phyloP scores from a whole-genome alignment of 1,139 yeast species.

The Pichia sp. region DNA sequence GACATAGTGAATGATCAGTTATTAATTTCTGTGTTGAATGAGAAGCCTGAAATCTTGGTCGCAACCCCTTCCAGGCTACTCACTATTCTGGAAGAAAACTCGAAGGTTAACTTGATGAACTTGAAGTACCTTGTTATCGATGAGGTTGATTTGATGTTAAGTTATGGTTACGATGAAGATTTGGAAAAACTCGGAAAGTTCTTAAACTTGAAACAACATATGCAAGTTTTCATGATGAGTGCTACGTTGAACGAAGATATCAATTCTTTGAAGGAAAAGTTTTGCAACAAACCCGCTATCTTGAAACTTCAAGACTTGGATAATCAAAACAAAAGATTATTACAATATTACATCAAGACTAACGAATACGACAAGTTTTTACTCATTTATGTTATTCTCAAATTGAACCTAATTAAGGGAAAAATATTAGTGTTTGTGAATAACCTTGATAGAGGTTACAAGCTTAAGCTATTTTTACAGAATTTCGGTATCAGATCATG shows the following conservation, averaged over 20 bases:
- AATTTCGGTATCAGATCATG: slow-evolving; percentile 91
- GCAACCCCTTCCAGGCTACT: slow-evolving; percentile 84
- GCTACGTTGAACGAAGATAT: slow-evolving; percentile 92
- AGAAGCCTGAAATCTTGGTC: slow-evolving; percentile 72
- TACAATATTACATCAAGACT: slow-evolving; percentile 83
- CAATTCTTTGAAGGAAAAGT: slow-evolving; percentile 62
- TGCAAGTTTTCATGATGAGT: slow-evolving; percentile 93
- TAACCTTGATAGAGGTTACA: slow-evolving; percentile 90
- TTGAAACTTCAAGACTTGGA: slow-evolving; percentile 65
- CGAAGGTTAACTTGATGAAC: slow-evolving; percentile 41
- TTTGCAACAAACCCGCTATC: slow-evolving; percentile 83
- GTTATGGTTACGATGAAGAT: slow-evolving; percentile 90
- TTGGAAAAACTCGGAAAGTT: slow-evolving; percentile 49
- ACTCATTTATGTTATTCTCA: slow-evolving; percentile 84
- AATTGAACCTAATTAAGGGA: slow-evolving; percentile 82
- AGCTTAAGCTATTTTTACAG: slow-evolving; percentile 82
- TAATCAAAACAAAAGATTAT: slow-evolving; percentile 49
- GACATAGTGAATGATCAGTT: slow-evolving; percentile 64
- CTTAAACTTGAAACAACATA: slow-evolving; percentile 63
- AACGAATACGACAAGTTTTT: slow-evolving; percentile 89
- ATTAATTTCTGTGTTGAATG: slow-evolving; percentile 58
- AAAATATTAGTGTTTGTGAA: slow-evolving; percentile 89
- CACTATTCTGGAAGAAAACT: slow-evolving; percentile 45
- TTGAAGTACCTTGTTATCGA: slow-evolving; percentile 78
- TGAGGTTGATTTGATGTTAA: slow-evolving; percentile 87